phyloP scores from a whole-genome alignment of 805 yeast genomes.

The Wickerhamiella lipophila region DNA sequence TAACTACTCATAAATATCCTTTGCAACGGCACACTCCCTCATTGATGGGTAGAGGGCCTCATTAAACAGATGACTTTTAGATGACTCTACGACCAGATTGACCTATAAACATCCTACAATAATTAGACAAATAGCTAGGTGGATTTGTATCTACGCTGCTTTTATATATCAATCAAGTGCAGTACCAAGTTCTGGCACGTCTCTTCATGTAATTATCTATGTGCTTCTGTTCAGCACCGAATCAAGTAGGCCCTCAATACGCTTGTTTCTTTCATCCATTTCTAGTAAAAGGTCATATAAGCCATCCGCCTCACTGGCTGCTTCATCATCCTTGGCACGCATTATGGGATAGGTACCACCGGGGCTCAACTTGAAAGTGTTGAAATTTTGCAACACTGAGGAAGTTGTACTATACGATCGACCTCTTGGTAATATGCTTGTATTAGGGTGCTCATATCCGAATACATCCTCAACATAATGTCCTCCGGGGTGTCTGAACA shows the following conservation, averaged over 20 bases:
- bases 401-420: constrained; percentile 9
- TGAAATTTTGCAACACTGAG: constrained; percentile 1
- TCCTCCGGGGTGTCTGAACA: not conserved
- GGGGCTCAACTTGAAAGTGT: constrained; percentile 10
- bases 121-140: too few relatives aligned
- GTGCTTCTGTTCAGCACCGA: not conserved
- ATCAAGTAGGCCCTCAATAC: constrained; percentile 12
- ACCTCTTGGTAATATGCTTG: not conserved
- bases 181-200: too few relatives aligned
- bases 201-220: too few relatives aligned
- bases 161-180: too few relatives aligned
- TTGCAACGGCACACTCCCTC: too few relatives aligned
- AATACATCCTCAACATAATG: not conserved
- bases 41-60: too few relatives aligned
- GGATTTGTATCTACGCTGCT: too few relatives aligned
- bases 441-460: not conserved
- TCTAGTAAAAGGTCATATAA: constrained; percentile 7
- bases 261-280: constrained; percentile 4
- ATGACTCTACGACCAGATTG: too few relatives aligned
- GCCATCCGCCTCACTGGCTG: constrained; percentile 7
- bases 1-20: too few relatives aligned
- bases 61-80: too few relatives aligned
- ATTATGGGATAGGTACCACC: not conserved
- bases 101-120: too few relatives aligned
- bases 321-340: constrained; percentile 7